Percentiles rank a stretch among this genome's conserved stretches.
phyloP scores from a whole-genome alignment of 805 yeast genomes.

The Saccharomyces jurei region DNA sequence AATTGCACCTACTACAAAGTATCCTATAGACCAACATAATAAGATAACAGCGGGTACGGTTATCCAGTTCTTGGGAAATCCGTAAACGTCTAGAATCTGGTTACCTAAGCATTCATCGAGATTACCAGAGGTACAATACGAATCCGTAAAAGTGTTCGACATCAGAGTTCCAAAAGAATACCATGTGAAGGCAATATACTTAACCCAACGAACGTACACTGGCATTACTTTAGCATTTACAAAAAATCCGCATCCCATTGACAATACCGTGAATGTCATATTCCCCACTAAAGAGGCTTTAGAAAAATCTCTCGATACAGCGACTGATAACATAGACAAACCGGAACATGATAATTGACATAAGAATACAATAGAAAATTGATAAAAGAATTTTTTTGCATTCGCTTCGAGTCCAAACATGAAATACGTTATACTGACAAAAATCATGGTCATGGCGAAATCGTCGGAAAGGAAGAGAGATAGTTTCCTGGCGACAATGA shows the following conservation, averaged over 20 bases:
- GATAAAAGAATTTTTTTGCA: slow-evolving; percentile 49
- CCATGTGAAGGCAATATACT: slow-evolving; percentile 70
- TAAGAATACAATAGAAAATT: slow-evolving; percentile 50
- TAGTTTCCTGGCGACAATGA: slow-evolving; percentile 54
- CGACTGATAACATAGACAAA: slow-evolving; percentile 33
- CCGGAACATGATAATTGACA: slow-evolving; percentile 38
- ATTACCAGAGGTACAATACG: slow-evolving; percentile 44
- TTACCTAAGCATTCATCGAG: slow-evolving; percentile 33
- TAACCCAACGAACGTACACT: slow-evolving; percentile 80
- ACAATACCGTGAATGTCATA: slow-evolving; percentile 58
- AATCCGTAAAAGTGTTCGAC: slow-evolving; percentile 55
- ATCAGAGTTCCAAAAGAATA: slow-evolving; percentile 64
- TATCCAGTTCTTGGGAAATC: slow-evolving; percentile 58
- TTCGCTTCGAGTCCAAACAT: slow-evolving; percentile 63
- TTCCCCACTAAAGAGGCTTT: slow-evolving; percentile 55
- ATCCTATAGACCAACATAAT: slow-evolving; percentile 51
- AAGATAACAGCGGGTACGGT: slow-evolving; percentile 55
- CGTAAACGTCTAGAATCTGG: slow-evolving; percentile 47
- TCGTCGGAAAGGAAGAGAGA: slow-evolving; percentile 66
- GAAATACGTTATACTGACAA: slow-evolving; percentile 57
- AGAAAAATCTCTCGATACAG: slow-evolving; percentile 53
- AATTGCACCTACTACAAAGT: slow-evolving; percentile 41
- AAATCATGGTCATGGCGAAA: slow-evolving; percentile 50
- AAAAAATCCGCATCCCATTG: slow-evolving; percentile 75
- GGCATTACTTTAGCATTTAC: slow-evolving; percentile 69